phyloP scores from a whole-genome alignment of 2,329 filamentous ascomycete genomes.

The Colletotrichum sp. region DNA sequence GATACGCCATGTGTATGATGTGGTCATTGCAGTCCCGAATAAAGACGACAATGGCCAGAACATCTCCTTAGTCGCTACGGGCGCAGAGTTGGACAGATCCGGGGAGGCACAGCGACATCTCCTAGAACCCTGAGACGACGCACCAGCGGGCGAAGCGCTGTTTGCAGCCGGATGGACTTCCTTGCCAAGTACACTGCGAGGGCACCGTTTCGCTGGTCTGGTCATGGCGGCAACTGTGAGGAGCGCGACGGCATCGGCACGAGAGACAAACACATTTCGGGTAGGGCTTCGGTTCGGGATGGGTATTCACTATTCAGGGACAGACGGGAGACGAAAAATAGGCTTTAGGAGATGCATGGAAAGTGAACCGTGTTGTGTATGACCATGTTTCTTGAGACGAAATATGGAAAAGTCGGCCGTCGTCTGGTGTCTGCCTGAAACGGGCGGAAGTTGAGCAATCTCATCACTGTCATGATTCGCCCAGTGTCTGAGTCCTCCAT shows the following conservation, averaged over 20 bases:
- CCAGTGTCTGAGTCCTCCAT: not conserved
- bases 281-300: not conserved
- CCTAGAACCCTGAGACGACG: not conserved
- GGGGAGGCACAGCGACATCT: not conserved
- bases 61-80: not conserved
- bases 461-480: not conserved
- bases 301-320: not conserved
- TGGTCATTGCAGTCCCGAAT: not conserved
- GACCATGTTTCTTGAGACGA: conserved; percentile 2
- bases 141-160: not conserved
- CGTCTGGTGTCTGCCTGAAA: conserved; percentile 15
- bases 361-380: not conserved
- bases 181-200: not conserved
- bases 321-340: not conserved
- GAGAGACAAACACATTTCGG: not conserved
- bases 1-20: not conserved
- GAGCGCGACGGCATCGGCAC: not conserved
- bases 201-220: not conserved
- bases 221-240: not conserved
- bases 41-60: not conserved
- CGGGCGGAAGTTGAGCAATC: not conserved
- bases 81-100: not conserved
- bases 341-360: not conserved
- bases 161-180: not conserved
- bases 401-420: not conserved